These are phyloP conservation scores for Chimonanthus praecox DNA, from an alignment of 164 flowering plant genomes.

Conservation along the genomic window DNA sequence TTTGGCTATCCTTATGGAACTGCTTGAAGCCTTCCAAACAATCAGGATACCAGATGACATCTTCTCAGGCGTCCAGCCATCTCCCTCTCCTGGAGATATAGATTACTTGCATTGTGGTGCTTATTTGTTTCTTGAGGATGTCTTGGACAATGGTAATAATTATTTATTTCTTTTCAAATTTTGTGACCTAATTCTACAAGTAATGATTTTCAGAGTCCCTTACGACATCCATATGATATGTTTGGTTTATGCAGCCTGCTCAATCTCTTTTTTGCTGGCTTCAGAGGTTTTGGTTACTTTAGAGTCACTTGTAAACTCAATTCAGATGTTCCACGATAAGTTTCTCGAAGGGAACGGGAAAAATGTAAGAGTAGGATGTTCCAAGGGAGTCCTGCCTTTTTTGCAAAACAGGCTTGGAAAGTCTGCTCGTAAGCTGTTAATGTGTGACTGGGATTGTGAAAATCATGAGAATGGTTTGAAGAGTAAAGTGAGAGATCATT, in stretches of 20 bases:
- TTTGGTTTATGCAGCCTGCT: constrained; percentile 47
- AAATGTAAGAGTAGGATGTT: constrained; percentile 15
- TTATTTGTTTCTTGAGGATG: constrained; percentile 51
- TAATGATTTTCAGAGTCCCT: constrained; percentile 1
- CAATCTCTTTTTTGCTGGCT: constrained; percentile 56
- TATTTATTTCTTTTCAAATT: constrained; percentile 7
- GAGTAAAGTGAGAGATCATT: constrained; percentile 37
- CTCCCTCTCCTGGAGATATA: constrained; percentile 48
- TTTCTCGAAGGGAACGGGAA: constrained; percentile 26
- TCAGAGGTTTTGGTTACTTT: constrained; percentile 58
- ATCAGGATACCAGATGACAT: constrained; percentile 22
- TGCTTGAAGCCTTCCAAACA: constrained; percentile 66
- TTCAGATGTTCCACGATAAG: constrained; percentile 25
- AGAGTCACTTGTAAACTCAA: constrained; percentile 48
- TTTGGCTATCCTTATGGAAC: constrained; percentile 33
- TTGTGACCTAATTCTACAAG: background rate
- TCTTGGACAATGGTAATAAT: constrained; percentile 42
- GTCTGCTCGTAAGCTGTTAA: constrained; percentile 51
- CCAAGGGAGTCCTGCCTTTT: constrained; percentile 28
- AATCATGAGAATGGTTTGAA: constrained; percentile 41
- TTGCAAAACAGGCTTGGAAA: constrained; percentile 44
- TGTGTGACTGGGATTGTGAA: constrained; percentile 40
- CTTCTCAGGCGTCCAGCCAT: constrained; percentile 33
- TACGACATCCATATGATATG: background rate
- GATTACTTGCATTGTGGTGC: constrained; percentile 62